phyloP scores from a whole-genome alignment of 345 rosid genomes.

The Hevea brasiliensis region DNA sequence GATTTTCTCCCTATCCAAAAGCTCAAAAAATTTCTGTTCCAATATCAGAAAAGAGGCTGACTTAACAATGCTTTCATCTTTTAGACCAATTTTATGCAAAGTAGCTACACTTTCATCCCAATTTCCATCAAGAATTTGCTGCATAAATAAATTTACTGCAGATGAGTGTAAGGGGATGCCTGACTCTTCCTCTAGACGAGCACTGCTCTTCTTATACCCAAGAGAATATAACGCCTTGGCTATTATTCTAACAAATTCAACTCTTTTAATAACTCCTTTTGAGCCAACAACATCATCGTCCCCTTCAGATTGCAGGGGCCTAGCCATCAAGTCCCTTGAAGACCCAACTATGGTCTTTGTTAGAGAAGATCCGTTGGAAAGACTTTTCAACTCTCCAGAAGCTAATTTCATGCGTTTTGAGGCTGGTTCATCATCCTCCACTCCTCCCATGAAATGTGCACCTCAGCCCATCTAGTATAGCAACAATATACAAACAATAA shows the following conservation, averaged over 20 bases:
- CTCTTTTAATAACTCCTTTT: conserved; percentile 56
- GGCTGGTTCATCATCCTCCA: conserved; percentile 25
- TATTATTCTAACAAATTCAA: conserved; percentile 59
- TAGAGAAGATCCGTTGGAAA: conserved; percentile 14
- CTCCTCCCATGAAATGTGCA: conserved; percentile 24
- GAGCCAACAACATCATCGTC: conserved; percentile 54
- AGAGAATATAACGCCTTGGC: conserved; percentile 68
- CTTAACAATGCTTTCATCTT: conserved; percentile 53
- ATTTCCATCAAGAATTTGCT: conserved; percentile 55
- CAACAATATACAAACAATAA: background rate
- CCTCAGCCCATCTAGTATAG: conserved; percentile 27
- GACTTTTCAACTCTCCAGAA: conserved; percentile 5
- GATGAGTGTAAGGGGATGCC: conserved; percentile 57
- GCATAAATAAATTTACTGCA: conserved; percentile 45
- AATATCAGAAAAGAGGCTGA: conserved; percentile 58
- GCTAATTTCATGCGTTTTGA: conserved; percentile 22
- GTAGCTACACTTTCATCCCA: conserved; percentile 68
- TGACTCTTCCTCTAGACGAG: conserved; percentile 68
- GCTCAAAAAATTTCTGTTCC: conserved; percentile 67
- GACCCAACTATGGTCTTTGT: conserved; percentile 32
- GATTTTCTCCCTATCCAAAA: conserved; percentile 43
- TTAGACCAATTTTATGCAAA: conserved; percentile 49
- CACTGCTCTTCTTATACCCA: conserved; percentile 60
- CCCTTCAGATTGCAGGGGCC: conserved; percentile 66
- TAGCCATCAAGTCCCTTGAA: conserved; percentile 65